Base-by-base conservation (phyloP, 2,329 filamentous ascomycete species). In the Sporothrix humicola region DNA sequence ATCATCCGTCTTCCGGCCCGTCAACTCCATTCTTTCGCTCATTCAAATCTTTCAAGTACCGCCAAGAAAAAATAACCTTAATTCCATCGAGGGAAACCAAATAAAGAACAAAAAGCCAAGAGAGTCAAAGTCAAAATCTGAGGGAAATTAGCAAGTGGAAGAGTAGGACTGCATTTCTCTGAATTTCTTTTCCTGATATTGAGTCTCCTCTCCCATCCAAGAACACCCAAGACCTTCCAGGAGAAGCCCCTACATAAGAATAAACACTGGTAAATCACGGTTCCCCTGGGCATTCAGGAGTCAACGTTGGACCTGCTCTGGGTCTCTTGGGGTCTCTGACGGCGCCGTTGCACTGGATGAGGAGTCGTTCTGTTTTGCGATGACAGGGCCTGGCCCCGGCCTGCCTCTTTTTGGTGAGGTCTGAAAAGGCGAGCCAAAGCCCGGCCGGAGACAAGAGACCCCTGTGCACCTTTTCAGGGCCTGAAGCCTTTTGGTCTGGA, bases 291-390 rank as follows among this genome's bases (percentile, higher is more conserved):
- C 66, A 20, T 54, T 42, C 13, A 54, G 26, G 48, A n/a, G 66
- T 48, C 48, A 42, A 69, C 3, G 48, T n/a, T 23, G 20, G 20
- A 68, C 46, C 31, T 37, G 31, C 7, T 37, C 31, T 37, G 31
- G 31, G 31, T 37, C 31, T 23, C 20, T 44, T 23, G 26, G 23
- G 26, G 23, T 42, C 20, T 26, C 66, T 44, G 66, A 58, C 66
- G 31, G 26, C 48, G 48, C 52, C 31, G 68, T 70, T 58, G 68
- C 52, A 70, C 31, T 48, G 37, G 68, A 48, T 70, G 68, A 70
- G 68, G 68, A 69, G 66, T 37, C 48, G 31, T 50, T 17, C 12
- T 50, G 23, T 68, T 68, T 68, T 52, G 46, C 46, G 46, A 52
- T 37, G 46, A 12, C 46, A 52, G 42, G 42, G 10, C n/a, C 5